phyloP scores from a whole-genome alignment of 805 yeast genomes.

The Ogataea kodamae region DNA sequence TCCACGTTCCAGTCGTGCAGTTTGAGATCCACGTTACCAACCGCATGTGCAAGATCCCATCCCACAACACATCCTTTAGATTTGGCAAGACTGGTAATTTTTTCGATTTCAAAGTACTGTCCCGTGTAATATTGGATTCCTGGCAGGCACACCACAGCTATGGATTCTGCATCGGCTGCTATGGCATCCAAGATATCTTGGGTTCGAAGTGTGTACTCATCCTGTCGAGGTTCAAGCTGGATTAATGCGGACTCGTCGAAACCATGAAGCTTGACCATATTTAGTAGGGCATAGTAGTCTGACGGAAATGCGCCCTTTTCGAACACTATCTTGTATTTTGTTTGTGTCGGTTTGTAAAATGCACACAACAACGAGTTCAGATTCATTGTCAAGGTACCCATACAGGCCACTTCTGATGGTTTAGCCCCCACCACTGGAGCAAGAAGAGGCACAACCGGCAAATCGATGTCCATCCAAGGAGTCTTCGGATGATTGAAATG shows the following conservation, averaged over 20 bases:
- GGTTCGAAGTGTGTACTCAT: slow-evolving; percentile 55
- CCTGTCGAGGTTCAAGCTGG: slow-evolving; percentile 58
- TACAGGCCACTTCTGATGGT: slow-evolving; percentile 74
- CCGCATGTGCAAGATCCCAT: slow-evolving; percentile 96
- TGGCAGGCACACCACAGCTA: slow-evolving; percentile 75
- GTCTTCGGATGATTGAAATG: slow-evolving; percentile 76
- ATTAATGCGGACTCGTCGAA: slow-evolving; percentile 52
- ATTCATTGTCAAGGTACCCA: slow-evolving; percentile 84
- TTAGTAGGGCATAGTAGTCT: slow-evolving; percentile 80
- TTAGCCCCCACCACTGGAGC: slow-evolving; percentile 77
- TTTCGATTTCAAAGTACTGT: slow-evolving; percentile 70
- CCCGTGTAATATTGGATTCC: slow-evolving; percentile 94
- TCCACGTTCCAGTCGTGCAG: slow-evolving; percentile 90
- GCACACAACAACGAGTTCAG: slow-evolving; percentile 69
- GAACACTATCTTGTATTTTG: slow-evolving; percentile 66
- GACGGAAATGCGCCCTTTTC: slow-evolving; percentile 91
- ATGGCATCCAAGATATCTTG: slow-evolving; percentile 59
- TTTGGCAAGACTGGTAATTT: slow-evolving; percentile 66
- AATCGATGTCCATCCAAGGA: slow-evolving; percentile 81
- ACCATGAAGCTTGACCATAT: slow-evolving; percentile 64
- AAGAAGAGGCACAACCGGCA: slow-evolving; percentile 65
- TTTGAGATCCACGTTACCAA: slow-evolving; percentile 73
- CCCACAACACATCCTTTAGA: slow-evolving; percentile 58
- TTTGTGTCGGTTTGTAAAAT: slow-evolving; percentile 66
- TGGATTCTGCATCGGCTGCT: slow-evolving; percentile 50